A percentile compares a stretch with the other conserved stretches of the same genome.
These are phyloP conservation scores for Chaetomium fimeti DNA, from an alignment of 495 filamentous ascomycete genomes.

Conservation along the genomic window DNA sequence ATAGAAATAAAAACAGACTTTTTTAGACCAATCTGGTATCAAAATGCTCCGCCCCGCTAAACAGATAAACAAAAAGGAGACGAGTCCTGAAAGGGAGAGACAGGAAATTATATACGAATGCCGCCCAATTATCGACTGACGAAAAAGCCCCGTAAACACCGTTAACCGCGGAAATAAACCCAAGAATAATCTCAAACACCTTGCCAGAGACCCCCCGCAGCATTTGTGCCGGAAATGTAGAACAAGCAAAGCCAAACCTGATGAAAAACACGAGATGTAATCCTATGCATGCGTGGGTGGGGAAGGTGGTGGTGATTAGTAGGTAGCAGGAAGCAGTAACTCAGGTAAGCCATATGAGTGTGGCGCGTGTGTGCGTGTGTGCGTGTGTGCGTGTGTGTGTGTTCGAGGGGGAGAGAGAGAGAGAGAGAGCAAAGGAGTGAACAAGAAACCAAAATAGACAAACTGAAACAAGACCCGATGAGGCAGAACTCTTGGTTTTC, in stretches of 20 bases:
- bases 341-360: too few relatives aligned
- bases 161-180: neutral
- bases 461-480: constrained; percentile 10
- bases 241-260: neutral
- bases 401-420: too few relatives aligned
- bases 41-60: constrained; percentile 6
- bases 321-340: neutral
- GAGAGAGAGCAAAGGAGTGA: constrained; percentile 11
- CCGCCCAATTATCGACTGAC: constrained; percentile 4
- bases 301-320: constrained; percentile 1
- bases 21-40: constrained; percentile 12
- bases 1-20: neutral
- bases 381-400: too few relatives aligned
- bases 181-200: neutral
- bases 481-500: constrained; percentile 10
- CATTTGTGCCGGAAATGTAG: neutral
- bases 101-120: constrained; percentile 4
- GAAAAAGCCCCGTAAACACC: constrained; percentile 6
- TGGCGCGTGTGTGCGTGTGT: too few relatives aligned
- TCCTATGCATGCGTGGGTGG: neutral
- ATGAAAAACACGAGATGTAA: neutral
- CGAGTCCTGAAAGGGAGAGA: neutral
- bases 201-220: neutral
- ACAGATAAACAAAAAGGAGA: neutral
- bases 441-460: neutral